Evolutionary conservation across 225 moss, liverwort and hornwort genomes (phyloP).

Genomic region (Rhytidiadelphus loreus): DNA sequence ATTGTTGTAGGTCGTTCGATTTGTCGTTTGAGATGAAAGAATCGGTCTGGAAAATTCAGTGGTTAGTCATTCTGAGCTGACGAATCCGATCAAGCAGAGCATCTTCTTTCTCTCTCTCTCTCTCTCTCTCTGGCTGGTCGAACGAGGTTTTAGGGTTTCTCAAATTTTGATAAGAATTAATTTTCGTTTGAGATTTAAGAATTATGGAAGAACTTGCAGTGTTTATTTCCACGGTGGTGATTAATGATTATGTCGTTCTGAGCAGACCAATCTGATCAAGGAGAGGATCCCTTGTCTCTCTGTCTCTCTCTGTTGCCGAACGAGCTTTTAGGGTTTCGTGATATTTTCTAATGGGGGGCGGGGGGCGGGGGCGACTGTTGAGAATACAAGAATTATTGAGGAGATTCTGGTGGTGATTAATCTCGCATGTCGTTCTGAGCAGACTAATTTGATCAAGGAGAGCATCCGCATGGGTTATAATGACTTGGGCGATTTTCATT

Average conservation of each 20-base stretch:
- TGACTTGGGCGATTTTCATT: conserved; percentile 93
- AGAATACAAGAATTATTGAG: neutral
- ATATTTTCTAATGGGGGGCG: neutral
- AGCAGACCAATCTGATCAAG: conserved; percentile 53
- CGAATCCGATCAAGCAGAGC: conserved; percentile 67
- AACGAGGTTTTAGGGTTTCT: neutral
- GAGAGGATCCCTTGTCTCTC: conserved; percentile 34
- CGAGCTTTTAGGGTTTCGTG: neutral
- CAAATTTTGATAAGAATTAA: neutral
- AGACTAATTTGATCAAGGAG: conserved; percentile 98
- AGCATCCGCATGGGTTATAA: conserved; percentile 99
- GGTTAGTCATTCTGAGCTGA: conserved; percentile 5
- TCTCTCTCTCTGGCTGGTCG: neutral
- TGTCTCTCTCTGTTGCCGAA: neutral
- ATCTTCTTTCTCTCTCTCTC: neutral
- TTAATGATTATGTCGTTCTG: neutral
- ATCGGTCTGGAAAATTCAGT: neutral
- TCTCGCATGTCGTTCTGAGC: neutral
- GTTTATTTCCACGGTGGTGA: neutral
- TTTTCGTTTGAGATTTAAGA: neutral
- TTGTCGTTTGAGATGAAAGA: neutral
- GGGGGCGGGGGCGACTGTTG: neutral
- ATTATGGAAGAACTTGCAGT: neutral
- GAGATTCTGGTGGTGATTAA: neutral
- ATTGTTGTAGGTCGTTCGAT: neutral